Base-by-base conservation (phyloP, 768 basidiomycete genomes). In the Tulasnella calospora region DNA sequence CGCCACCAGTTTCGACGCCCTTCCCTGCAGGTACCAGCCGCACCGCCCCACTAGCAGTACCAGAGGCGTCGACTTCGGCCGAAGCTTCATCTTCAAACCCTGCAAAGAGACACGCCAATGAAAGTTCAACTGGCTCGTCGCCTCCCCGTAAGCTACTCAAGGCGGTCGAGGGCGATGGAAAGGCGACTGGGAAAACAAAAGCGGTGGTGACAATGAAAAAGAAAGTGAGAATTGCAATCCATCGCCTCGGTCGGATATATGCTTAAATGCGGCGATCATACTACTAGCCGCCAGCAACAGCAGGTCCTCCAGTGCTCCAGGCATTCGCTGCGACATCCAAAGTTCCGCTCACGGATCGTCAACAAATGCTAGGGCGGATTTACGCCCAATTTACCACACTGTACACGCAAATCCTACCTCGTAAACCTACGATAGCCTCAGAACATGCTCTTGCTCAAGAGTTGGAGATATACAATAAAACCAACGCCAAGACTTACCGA, bases 361-460 rank as follows among this genome's bases (percentile, higher is more conserved):
- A 94, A 91, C 87, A 90, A 1, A 89, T 94, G 92, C 85, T 96
- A 79, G 92, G 92, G 83, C 88, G 85, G 0, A 85, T 96, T 15
- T 91, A 91, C 81, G 89, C 92, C 35, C 92, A 93, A 81, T 96
- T 94, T 82, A 80, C 86, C 40, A 85, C 90, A 33, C 85, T 96
- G 2, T 96, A 96, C 85, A 85, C 88, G 12, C 78, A 84, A 12
- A 85, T 95, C 70, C 84, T 89, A 3, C 84, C 88, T 2, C 78
- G 84, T 19, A 86, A 91, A 79, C 90, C 92, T 0, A 85, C 87
- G 33, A 83, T 96, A 27, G 92, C 94, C 0, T 85, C 90, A 0
- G 90, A 94, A 75, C 92, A 97, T 84, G 90, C 95, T 4, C 87
- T 95, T 13, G 88, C 86, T 72, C 94, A 97, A 82, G 95, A 97